Evolutionary conservation across 148 eudicot genomes (phyloP).

Genomic region (Cornus controversa): DNA sequence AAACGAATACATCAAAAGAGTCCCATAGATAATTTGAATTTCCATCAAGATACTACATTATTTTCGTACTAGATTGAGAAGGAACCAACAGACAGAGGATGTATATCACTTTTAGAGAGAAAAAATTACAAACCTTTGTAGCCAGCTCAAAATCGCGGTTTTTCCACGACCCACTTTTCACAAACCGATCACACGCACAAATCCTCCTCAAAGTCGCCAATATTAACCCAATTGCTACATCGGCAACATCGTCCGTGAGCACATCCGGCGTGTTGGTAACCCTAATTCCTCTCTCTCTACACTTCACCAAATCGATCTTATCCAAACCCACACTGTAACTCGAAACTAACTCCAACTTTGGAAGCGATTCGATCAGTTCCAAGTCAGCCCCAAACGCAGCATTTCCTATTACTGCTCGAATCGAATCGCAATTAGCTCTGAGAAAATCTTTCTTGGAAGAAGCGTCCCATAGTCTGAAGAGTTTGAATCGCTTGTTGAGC

Average conservation of each 20-base stretch:
- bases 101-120: too few relatives aligned
- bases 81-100: too few relatives aligned
- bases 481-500: conserved; percentile 39
- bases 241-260: conserved; percentile 71
- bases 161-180: conserved; percentile 49
- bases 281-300: conserved; percentile 53
- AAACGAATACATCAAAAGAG: too few relatives aligned
- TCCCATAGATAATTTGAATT: too few relatives aligned
- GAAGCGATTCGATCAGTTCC: conserved; percentile 54
- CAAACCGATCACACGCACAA: conserved; percentile 47
- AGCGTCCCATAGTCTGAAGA: conserved; percentile 35
- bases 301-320: conserved; percentile 51
- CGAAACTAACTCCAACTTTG: conserved; percentile 57
- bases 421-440: conserved; percentile 22
- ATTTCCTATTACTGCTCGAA: conserved; percentile 52
- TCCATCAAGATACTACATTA: too few relatives aligned
- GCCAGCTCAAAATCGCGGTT: conserved; percentile 34
- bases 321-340: conserved; percentile 71
- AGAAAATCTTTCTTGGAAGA: conserved; percentile 21
- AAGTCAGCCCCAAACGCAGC: conserved; percentile 47
- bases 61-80: too few relatives aligned
- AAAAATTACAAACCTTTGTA: conserved; percentile 38
- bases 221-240: conserved; percentile 45
- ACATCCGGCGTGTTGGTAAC: conserved; percentile 71
- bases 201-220: conserved; percentile 47